These are phyloP conservation scores for Friedmanniomyces simplex DNA, from an alignment of 495 filamentous ascomycete species.

Conservation along the genomic window DNA sequence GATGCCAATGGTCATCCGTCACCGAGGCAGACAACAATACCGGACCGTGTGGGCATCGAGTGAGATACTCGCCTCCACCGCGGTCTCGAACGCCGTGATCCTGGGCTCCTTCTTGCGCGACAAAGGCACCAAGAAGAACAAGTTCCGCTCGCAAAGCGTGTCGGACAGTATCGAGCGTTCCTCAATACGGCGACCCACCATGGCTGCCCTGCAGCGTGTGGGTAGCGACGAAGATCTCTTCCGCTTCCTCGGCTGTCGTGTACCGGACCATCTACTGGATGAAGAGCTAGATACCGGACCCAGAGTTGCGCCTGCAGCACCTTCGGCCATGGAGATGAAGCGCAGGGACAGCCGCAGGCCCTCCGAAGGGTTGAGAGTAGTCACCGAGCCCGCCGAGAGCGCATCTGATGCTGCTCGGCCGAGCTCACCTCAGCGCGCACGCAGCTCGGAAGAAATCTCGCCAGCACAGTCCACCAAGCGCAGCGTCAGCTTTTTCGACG, in stretches of 20 bases:
- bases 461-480: conserved; percentile 1
- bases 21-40: conserved; percentile 31
- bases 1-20: conserved; percentile 29
- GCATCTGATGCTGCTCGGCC: background rate
- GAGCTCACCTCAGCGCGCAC: conserved; percentile 13
- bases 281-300: conserved; percentile 6
- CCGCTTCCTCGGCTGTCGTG: conserved; percentile 26
- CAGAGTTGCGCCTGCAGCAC: conserved; percentile 24
- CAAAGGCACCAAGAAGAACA: conserved; percentile 33
- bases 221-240: conserved; percentile 35
- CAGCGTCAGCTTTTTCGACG: conserved; percentile 31
- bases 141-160: conserved; percentile 27
- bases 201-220: conserved; percentile 18
- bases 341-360: conserved; percentile 7
- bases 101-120: conserved; percentile 36
- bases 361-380: background rate
- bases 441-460: background rate
- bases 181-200: conserved; percentile 26
- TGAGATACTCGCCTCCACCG: conserved; percentile 34
- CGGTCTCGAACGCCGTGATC: conserved; percentile 33
- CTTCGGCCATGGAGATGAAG: conserved; percentile 11
- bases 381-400: background rate
- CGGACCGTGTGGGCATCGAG: conserved; percentile 32
- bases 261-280: conserved; percentile 26
- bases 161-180: conserved; percentile 30